Base-by-base conservation (phyloP, 2,329 filamentous ascomycete genomes). In the Alternaria atra region DNA sequence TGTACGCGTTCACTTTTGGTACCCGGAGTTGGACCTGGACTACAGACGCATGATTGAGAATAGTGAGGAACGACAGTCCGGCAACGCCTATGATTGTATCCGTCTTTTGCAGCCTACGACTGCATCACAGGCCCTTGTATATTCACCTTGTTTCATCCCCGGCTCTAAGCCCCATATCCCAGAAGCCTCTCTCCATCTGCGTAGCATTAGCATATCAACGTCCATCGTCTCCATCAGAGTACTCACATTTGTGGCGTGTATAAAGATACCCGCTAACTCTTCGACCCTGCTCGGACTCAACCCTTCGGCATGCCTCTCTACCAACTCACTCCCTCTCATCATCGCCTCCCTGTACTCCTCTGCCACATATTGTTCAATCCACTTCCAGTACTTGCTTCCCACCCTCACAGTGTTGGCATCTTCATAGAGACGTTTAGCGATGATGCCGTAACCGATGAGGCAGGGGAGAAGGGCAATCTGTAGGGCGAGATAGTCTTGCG, bases 301-400 rank as follows among this genome's bases (percentile, higher is more conserved):
- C 50, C 88, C 81, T n/a, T 85, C 81, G 15, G 91, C 89, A 72
- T 93, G 85, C 67, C 87, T 86, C 78, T 97, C 94, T 8, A 97
- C 84, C 30, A 96, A 79, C 62, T 87, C 91, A 91, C 64, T 69
- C 23, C 92, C 92, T 3, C 87, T 84, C 65, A 83, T 83, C 55
- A 96, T 91, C 6, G 92, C 91, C 63, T 89, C 84, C 0, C 84
- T 80, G 68, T 97, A 97, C 75, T 95, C 91, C 1, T 92, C 89
- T 2, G 89, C 91, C 15, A 91, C 87, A 74, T 97, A 98, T 73
- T 92, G 96, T 74, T 94, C 84, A 67, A 98, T 92, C 94, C 94
- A 98, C 46, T 89, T 86, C 90, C 91, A 95, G 81, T 97, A 98
- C 17, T 81, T 84, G 75, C 94, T 96, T 0, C 83, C 87, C 12